phyloP scores from a whole-genome alignment of 2,329 filamentous ascomycete genomes.

The Orbilia ellipsospora region DNA sequence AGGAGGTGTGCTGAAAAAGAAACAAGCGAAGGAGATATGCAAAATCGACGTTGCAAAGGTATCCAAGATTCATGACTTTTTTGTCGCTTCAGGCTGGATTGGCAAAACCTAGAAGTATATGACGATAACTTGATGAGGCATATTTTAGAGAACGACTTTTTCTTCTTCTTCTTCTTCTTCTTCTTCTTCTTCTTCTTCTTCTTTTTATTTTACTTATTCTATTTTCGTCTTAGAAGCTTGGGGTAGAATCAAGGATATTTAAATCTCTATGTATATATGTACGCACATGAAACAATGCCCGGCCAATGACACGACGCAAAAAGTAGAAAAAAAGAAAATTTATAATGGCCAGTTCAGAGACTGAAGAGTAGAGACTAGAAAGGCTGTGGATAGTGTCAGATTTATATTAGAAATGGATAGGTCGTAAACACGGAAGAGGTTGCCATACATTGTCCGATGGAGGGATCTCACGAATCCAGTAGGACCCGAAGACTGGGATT shows the following conservation, averaged over 20 bases:
- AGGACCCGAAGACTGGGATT: slow-evolving; percentile 58
- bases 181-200: too few relatives aligned
- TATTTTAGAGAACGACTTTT: too few relatives aligned
- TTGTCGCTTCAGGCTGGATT: slow-evolving; percentile 92
- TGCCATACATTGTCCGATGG: slow-evolving; percentile 58
- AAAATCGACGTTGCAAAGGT: slow-evolving; percentile 85
- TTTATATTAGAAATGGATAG: neutral
- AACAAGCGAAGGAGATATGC: slow-evolving; percentile 87
- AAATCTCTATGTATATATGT: too few relatives aligned
- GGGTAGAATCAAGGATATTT: too few relatives aligned
- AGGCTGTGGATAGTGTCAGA: slow-evolving; percentile 18
- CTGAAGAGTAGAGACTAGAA: slow-evolving; percentile 13
- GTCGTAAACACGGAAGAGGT: neutral
- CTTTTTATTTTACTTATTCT: too few relatives aligned
- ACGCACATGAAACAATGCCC: too few relatives aligned
- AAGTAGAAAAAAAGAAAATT: too few relatives aligned
- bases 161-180: too few relatives aligned
- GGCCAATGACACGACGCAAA: too few relatives aligned
- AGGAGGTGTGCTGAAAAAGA: slow-evolving; percentile 91
- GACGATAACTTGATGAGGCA: neutral
- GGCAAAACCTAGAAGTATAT: slow-evolving; percentile 73
- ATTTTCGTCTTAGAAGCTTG: too few relatives aligned
- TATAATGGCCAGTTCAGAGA: neutral
- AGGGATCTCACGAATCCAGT: slow-evolving; percentile 57
- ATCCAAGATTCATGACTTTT: slow-evolving; percentile 90